Evolutionary conservation across 2,329 filamentous ascomycete species (phyloP).

Genomic region (Neofusicoccum kwambonambiense): DNA sequence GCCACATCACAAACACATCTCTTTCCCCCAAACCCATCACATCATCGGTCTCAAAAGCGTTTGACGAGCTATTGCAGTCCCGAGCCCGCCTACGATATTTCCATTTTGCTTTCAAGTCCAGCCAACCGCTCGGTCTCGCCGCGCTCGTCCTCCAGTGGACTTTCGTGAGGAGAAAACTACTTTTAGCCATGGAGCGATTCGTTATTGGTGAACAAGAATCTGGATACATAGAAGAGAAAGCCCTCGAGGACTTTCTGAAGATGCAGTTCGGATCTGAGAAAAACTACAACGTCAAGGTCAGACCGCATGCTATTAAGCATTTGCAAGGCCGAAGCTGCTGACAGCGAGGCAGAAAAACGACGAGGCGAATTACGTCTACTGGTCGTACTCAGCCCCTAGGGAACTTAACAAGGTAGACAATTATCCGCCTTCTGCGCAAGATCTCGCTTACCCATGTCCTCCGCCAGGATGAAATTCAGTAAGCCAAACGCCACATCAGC

Average conservation of each 20-base stretch:
- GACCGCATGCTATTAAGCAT: not conserved
- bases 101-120: not conserved
- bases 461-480: conserved; percentile 4
- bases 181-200: not conserved
- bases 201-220: conserved; percentile 3
- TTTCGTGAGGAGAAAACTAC: not conserved
- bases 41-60: not conserved
- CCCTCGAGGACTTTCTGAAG: not conserved
- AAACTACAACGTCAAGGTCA: not conserved
- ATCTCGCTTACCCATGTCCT: conserved; percentile 1
- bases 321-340: not conserved
- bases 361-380: conserved; percentile 7
- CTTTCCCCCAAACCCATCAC: not conserved
- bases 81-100: not conserved
- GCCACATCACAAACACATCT: not conserved
- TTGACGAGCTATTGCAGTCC: not conserved
- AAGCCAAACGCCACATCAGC: not conserved
- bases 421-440: not conserved
- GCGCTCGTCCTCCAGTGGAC: not conserved
- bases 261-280: not conserved
- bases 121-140: not conserved
- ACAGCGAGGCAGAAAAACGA: not conserved
- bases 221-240: not conserved
- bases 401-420: not conserved
- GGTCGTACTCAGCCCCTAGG: not conserved